Percentiles rank a stretch among this genome's conserved stretches.
phyloP scores from a whole-genome alignment of 2,329 filamentous ascomycete genomes.

The Paraphoma sp. region DNA sequence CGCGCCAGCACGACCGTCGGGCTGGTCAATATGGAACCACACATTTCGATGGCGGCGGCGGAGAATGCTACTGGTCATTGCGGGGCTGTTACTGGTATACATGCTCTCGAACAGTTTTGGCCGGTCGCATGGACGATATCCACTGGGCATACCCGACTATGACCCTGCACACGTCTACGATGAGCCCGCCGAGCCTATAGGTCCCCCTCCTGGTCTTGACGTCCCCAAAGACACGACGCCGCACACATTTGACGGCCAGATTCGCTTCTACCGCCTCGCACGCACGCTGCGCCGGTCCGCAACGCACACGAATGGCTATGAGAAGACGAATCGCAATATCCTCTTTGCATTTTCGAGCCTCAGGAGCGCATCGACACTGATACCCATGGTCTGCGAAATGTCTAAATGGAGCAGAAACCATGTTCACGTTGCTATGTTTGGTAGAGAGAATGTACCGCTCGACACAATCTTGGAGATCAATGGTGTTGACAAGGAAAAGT shows the following conservation, averaged over 20 bases:
- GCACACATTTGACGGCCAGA: constrained; percentile 67
- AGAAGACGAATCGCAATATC: constrained; percentile 69
- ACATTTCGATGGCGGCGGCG: constrained; percentile 56
- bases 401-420: constrained; percentile 69
- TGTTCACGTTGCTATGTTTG: constrained; percentile 83
- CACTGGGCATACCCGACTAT: neutral
- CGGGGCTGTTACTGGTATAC: constrained; percentile 61
- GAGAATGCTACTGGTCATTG: constrained; percentile 49
- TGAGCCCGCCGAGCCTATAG: constrained; percentile 29
- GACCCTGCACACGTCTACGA: constrained; percentile 6
- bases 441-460: constrained; percentile 72
- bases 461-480: constrained; percentile 77
- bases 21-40: constrained; percentile 24
- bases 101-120: constrained; percentile 61
- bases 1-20: constrained; percentile 48
- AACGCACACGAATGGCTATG: constrained; percentile 59
- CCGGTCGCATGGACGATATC: neutral
- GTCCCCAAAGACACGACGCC: constrained; percentile 21
- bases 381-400: constrained; percentile 91
- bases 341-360: constrained; percentile 80
- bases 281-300: constrained; percentile 66
- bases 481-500: constrained; percentile 71
- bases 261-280: constrained; percentile 72
- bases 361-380: constrained; percentile 72
- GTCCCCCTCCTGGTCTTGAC: constrained; percentile 34